These are phyloP conservation scores for Podosphaera fusca DNA, from an alignment of 2,329 filamentous ascomycete species.

Conservation along the genomic window DNA sequence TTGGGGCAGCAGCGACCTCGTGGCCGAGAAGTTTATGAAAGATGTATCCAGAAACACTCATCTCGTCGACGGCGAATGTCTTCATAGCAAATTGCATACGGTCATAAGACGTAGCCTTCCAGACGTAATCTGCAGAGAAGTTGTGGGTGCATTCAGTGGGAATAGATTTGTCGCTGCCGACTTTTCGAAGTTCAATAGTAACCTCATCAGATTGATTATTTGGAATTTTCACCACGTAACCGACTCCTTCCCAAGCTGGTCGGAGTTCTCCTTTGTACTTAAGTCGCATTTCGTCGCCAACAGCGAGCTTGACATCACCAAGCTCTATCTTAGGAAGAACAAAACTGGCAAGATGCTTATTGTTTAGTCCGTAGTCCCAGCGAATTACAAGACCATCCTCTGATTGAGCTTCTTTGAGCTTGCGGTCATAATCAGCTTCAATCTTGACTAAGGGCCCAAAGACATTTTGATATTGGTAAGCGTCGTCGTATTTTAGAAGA, in stretches of 20 bases:
- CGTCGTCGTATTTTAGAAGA: slow-evolving; percentile 81
- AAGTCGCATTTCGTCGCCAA: slow-evolving; percentile 94
- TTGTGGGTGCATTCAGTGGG: slow-evolving; percentile 93
- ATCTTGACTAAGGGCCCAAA: slow-evolving; percentile 97
- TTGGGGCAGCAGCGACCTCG: slow-evolving; percentile 78
- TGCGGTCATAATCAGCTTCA: slow-evolving; percentile 96
- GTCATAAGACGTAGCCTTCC: slow-evolving; percentile 98
- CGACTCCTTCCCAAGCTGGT: slow-evolving; percentile 85
- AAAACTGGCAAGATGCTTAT: slow-evolving; percentile 90
- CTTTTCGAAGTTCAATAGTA: slow-evolving; percentile 78
- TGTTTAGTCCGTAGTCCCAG: slow-evolving; percentile 90
- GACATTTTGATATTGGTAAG: slow-evolving; percentile 96
- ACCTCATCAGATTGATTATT: slow-evolving; percentile 99
- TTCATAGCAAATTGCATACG: slow-evolving; percentile 99
- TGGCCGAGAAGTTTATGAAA: slow-evolving; percentile 93
- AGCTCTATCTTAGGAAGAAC: slow-evolving; percentile 91
- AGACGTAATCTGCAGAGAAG: slow-evolving; percentile 96
- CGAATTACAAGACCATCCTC: slow-evolving; percentile 86
- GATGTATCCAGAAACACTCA: slow-evolving; percentile 96
- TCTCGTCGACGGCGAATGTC: slow-evolving; percentile 90
- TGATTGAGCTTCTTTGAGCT: slow-evolving; percentile 92
- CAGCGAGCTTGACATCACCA: slow-evolving; percentile 90
- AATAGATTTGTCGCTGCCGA: slow-evolving; percentile 86
- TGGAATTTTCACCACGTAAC: slow-evolving; percentile 97
- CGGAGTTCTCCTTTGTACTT: slow-evolving; percentile 90